phyloP scores from a whole-genome alignment of 129 eudicot species.

The Centaurea solstitialis region DNA sequence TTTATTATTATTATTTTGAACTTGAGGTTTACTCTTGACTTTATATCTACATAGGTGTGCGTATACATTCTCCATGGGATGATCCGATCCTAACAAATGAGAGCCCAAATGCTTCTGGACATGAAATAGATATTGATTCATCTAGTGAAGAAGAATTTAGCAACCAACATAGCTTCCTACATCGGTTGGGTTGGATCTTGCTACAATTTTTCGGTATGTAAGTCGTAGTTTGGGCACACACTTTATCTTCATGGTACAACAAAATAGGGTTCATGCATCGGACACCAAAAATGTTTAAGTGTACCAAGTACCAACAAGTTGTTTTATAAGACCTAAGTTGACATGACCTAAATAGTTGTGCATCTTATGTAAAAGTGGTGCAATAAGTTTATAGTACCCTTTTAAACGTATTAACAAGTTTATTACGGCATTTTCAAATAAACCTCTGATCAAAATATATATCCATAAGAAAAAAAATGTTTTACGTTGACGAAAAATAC shows the following conservation, averaged over 20 bases:
- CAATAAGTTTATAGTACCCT: no score
- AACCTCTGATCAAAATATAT: no score
- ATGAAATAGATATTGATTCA: conserved; percentile 20
- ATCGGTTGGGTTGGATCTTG: conserved; percentile 42
- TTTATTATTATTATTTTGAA: neutral
- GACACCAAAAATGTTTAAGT: neutral
- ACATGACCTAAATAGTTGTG: neutral
- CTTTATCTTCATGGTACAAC: neutral
- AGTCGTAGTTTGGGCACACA: neutral
- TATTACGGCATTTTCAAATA: no score
- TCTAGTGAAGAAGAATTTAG: conserved; percentile 18
- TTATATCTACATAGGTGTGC: conserved; percentile 28
- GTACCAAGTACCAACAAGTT: no score
- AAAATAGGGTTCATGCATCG: neutral
- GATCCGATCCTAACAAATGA: neutral
- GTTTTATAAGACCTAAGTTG: no score
- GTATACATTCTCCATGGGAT: conserved; percentile 50
- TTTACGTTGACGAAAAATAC: no score
- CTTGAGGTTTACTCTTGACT: neutral
- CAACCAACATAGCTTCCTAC: conserved; percentile 11
- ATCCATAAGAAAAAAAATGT: no score
- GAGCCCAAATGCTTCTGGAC: neutral
- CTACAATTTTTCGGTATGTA: conserved; percentile 38
- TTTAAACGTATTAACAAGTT: no score
- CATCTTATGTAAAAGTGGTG: neutral